A percentile compares a stretch with the other conserved stretches of the same genome.
Conservation (phyloP, 805 yeast species). For the Ogataea siamensis region DNA sequence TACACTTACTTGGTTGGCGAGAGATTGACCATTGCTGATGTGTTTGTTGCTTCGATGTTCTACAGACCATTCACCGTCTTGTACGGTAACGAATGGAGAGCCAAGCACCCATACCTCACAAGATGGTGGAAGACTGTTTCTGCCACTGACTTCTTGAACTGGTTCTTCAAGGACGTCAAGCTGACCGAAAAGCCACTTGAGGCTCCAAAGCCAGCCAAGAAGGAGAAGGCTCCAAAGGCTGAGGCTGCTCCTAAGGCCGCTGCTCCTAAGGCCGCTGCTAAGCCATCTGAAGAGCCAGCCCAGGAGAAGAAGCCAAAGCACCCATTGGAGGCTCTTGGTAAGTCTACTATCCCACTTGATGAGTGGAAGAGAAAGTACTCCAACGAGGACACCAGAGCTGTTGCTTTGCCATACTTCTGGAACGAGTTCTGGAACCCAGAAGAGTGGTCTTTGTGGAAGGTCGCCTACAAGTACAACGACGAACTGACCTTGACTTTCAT, state of each 20-base stretch:
- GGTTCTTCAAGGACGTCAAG: conserved; percentile 49
- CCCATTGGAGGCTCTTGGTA: conserved; percentile 85
- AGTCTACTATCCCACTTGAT: conserved; percentile 65
- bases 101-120: conserved; percentile 44
- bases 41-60: conserved; percentile 41
- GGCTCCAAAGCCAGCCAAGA: conserved; percentile 63
- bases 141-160: conserved; percentile 47
- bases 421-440: conserved; percentile 78
- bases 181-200: conserved; percentile 66
- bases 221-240: conserved; percentile 58
- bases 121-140: conserved; percentile 52
- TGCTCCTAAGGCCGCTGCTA: conserved; percentile 32
- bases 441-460: conserved; percentile 95
- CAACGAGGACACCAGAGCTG: conserved; percentile 93
- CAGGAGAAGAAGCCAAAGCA: conserved; percentile 81
- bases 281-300: conserved; percentile 39
- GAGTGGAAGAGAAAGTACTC: conserved; percentile 97
- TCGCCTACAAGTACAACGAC: conserved; percentile 95
- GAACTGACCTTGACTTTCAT: conserved; percentile 95
- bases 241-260: conserved; percentile 35
- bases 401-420: conserved; percentile 98
- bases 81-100: conserved; percentile 52
- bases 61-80: conserved; percentile 47
- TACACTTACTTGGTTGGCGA: conserved; percentile 49
- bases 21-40: conserved; percentile 45